Base-by-base conservation (phyloP, 164 flowering plant genomes). In the Macadamia tetraphylla region DNA sequence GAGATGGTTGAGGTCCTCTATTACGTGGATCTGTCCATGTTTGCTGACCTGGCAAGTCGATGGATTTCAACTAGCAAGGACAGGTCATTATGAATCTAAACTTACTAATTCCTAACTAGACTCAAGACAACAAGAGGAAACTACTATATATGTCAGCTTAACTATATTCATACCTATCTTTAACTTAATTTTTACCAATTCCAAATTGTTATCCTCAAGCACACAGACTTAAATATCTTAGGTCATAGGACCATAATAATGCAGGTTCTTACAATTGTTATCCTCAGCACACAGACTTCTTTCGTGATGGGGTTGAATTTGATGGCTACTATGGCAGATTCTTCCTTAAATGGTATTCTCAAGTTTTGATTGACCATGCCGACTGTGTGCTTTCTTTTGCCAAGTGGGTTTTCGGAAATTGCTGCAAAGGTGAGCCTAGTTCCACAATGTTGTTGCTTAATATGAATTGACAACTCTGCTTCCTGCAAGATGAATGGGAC, bases 281-380 rank as follows among this genome's bases (percentile, higher is more conserved):
- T 69, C 97, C 98, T 30, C 87, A 87, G 23, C 96, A 88, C 75
- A 87, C 97, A 11, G 82, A 88, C 57, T 94, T 94, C 79, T 94
- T 94, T 73, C 84, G 96, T 78, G 96, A 94, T 74, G 97, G 96
- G 62, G 98, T 97, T 59, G 98, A 88, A 64, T 94, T 88, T 76
- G 93, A 94, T 86, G 81, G 92, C 60, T 86, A 84, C 75, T 90
- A 89, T 76, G 98, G 97, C 9, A 83, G 96, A 70, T 94, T 94
- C 76, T 91, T 94, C 78, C 92, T 94, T 43, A 75, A 73, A 48
- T 94, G 98, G 98, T 94, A 94, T 71, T 86, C 94, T 49, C 83
- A 79, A 69, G 78, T 85, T 70, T 78, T 94, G 74, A 70, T 88
- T 75, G 91, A 91, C 63, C 98, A 94, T 76, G 91, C 82, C 48